A percentile compares a stretch with the other conserved stretches of the same genome.
Evolutionary conservation across 164 flowering plant species (phyloP).

Genomic region (Akebia trifoliata): DNA sequence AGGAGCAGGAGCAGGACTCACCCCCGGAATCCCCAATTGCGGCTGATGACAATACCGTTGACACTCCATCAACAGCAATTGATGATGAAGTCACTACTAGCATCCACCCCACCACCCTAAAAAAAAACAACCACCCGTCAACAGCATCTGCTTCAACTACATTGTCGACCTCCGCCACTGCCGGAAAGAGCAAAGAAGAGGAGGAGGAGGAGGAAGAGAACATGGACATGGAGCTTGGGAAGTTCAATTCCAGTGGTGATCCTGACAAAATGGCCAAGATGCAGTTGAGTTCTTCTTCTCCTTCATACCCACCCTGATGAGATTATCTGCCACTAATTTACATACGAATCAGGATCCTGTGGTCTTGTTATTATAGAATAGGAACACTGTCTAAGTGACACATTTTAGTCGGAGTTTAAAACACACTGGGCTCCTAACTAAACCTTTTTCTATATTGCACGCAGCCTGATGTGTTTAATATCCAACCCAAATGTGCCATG

Average conservation of each 20-base stretch:
- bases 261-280: constrained; percentile 85
- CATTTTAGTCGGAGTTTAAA: no score
- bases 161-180: constrained; percentile 12
- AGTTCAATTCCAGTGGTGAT: constrained; percentile 54
- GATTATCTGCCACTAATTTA: no score
- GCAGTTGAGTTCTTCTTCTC: constrained; percentile 49
- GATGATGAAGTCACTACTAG: constrained; percentile 11
- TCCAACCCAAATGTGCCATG: no score
- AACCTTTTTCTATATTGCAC: no score
- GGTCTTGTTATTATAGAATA: no score
- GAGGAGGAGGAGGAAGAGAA: constrained; percentile 96
- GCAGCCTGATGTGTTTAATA: no score
- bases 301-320: no score
- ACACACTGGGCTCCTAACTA: no score
- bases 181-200: constrained; percentile 58
- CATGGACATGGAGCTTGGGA: constrained; percentile 82
- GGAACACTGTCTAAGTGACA: no score
- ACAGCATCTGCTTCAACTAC: constrained; percentile 16
- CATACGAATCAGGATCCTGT: no score
- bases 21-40: constrained; percentile 58
- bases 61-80: constrained; percentile 19
- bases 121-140: constrained; percentile 16
- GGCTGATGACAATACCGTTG: constrained; percentile 25
- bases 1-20: constrained; percentile 36
- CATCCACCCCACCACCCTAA: constrained; percentile 1